Conservation (phyloP, 768 basidiomycete genomes). For the Termitomyces sp. region DNA sequence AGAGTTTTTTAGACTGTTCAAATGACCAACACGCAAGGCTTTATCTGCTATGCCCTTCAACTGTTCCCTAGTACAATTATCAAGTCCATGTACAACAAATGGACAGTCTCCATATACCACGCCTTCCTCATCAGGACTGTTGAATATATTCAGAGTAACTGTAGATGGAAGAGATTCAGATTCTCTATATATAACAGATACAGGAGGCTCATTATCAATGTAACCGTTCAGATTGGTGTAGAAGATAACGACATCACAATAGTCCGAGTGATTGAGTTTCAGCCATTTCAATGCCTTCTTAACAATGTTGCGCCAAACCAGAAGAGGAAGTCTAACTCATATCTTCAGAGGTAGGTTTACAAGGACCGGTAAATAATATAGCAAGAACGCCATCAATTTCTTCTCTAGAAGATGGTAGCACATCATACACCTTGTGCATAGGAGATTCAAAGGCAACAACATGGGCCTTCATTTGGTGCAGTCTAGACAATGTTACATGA, state of each 20-base stretch:
- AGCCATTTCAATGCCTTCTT: conserved; percentile 27
- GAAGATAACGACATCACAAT: conserved; percentile 25
- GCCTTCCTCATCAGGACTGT: conserved; percentile 15
- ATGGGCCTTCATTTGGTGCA: no score
- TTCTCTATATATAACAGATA: conserved; percentile 19
- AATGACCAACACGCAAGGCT: conserved; percentile 10
- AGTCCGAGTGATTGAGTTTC: conserved; percentile 26
- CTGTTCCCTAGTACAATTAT: conserved; percentile 8
- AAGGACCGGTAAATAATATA: no score
- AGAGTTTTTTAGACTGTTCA: conserved; percentile 13
- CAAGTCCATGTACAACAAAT: conserved; percentile 32
- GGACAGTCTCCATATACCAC: conserved; percentile 24
- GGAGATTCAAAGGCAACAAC: conserved; percentile 26
- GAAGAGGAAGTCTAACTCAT: conserved; percentile 15
- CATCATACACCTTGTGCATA: conserved; percentile 23
- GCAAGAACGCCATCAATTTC: conserved; percentile 30
- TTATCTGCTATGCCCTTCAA: conserved; percentile 19
- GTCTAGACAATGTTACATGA: not conserved
- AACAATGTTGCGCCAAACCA: conserved; percentile 22
- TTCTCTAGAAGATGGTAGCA: conserved; percentile 22
- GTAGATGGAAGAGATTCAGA: no score
- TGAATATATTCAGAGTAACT: no score
- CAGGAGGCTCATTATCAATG: conserved; percentile 16
- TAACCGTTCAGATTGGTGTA: conserved; percentile 20
- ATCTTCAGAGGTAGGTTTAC: conserved; percentile 12